phyloP scores from a whole-genome alignment of 1,139 yeast species.

The Candida anutae region DNA sequence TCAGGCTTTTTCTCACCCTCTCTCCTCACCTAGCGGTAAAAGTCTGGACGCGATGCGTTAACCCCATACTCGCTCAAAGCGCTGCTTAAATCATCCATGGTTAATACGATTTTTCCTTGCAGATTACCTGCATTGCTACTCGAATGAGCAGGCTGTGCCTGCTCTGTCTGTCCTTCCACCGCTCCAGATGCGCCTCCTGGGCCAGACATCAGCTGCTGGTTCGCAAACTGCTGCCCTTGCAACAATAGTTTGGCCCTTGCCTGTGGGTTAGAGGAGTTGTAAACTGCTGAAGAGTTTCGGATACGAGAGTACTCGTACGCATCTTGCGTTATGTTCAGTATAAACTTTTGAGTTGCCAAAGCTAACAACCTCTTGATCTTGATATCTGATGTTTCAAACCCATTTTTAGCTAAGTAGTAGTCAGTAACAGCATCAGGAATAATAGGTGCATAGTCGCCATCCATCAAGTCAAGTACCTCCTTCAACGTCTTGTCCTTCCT shows the following conservation, averaged over 20 bases:
- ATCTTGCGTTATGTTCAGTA: constrained; percentile 91
- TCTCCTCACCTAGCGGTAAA: constrained; percentile 56
- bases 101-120: constrained; percentile 71
- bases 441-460: constrained; percentile 83
- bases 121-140: constrained; percentile 46
- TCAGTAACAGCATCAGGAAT: constrained; percentile 99
- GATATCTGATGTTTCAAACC: constrained; percentile 74
- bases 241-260: constrained; percentile 72
- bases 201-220: constrained; percentile 35
- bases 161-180: constrained; percentile 28
- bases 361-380: constrained; percentile 83
- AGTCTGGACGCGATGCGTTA: constrained; percentile 86
- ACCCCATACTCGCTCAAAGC: constrained; percentile 91
- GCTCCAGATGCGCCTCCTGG: constrained; percentile 30
- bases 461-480: constrained; percentile 84
- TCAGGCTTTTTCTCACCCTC: too few species aligned
- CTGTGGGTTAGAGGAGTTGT: constrained; percentile 80
- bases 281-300: constrained; percentile 75
- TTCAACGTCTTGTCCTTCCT: constrained; percentile 81
- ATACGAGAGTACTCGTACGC: constrained; percentile 94
- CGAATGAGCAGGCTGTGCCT: constrained; percentile 24
- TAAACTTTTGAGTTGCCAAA: constrained; percentile 90
- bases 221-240: constrained; percentile 57
- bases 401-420: constrained; percentile 81
- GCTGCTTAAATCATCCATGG: constrained; percentile 83